Percentiles rank a stretch among this genome's conserved stretches.
Evolutionary conservation across 306 rosid species (phyloP).

Genomic region (Boehmeria nivea): DNA sequence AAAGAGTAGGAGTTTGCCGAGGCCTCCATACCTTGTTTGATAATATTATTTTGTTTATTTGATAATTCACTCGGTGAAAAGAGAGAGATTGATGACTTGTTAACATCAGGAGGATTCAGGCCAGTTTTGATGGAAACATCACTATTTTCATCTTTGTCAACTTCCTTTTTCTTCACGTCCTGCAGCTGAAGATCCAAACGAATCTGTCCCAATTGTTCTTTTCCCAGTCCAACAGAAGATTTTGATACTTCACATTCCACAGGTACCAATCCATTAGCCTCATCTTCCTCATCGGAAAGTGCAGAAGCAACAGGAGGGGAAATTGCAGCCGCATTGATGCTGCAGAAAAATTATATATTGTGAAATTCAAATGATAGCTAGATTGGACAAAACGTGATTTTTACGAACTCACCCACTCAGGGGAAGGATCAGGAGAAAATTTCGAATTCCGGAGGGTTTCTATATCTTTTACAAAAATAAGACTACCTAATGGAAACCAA

Average conservation of each 20-base stretch:
- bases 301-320: conserved; percentile 37
- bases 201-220: conserved; percentile 35
- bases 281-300: conserved; percentile 36
- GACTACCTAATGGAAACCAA: background rate
- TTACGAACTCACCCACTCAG: too few relatives aligned
- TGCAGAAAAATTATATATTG: conserved; percentile 29
- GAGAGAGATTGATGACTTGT: conserved; percentile 24
- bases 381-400: too few relatives aligned
- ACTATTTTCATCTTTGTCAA: conserved; percentile 16
- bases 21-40: conserved; percentile 31
- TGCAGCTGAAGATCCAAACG: conserved; percentile 15
- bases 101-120: conserved; percentile 37
- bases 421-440: too few relatives aligned
- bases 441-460: too few relatives aligned
- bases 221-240: conserved; percentile 18
- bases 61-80: conserved; percentile 22
- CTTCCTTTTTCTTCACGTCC: conserved; percentile 27
- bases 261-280: conserved; percentile 25
- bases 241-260: conserved; percentile 26
- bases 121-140: conserved; percentile 23
- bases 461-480: conserved; percentile 17
- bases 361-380: too few relatives aligned
- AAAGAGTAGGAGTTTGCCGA: conserved; percentile 24
- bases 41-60: conserved; percentile 18
- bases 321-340: conserved; percentile 39